Evolutionary conservation across 164 flowering plant genomes (phyloP), one percentile per base, ranked within the genome.

Genomic region (Kalanchoe fedtschenkoi): DNA sequence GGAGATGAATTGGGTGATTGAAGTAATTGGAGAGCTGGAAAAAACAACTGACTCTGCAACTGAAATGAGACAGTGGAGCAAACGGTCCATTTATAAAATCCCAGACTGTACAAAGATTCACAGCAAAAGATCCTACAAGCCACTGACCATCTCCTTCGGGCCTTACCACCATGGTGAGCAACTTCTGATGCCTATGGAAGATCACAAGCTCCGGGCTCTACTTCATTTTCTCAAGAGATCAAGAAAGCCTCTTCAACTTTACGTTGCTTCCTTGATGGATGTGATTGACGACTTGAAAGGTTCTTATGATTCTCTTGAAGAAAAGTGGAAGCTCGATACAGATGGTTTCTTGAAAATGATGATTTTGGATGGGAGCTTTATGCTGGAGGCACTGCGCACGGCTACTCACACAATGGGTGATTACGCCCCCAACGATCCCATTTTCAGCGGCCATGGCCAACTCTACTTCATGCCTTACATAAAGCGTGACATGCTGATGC

Each of bases 401-500:
- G 61, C 64, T 6, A 53, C 67, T 21, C 64, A 60, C n/a, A 28
- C 59, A 9, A 7, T 61, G 22, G 70, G 64, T 21, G 75, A 81
- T 34, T 79, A 80, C 28, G 77, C 81, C 39, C 26, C 19, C 24
- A 74, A 75, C 42, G 89, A 84, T 54, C 89, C 89, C 0, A 74
- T 84, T 19, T 84, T 84, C 68, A 81, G 86, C 70, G 6, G 53
- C 37, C 89, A 80, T 34, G 84, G 84, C 0, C 74, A 61, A 79
- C 66, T 80, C 17, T 60, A 84, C 42, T 61, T 69, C 34, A 66
- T 80, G 69, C 86, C 83, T 2, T 69, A 70, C 34, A 59, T 84
- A 53, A 73, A 63, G 68, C 76, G 85, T 8, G 89, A 84, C 62
- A 82, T 82, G 87, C 41, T 84, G 39, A 75, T 80, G 85, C 75